phyloP scores from a whole-genome alignment of 805 yeast species.

The Myxozyma sirexii region DNA sequence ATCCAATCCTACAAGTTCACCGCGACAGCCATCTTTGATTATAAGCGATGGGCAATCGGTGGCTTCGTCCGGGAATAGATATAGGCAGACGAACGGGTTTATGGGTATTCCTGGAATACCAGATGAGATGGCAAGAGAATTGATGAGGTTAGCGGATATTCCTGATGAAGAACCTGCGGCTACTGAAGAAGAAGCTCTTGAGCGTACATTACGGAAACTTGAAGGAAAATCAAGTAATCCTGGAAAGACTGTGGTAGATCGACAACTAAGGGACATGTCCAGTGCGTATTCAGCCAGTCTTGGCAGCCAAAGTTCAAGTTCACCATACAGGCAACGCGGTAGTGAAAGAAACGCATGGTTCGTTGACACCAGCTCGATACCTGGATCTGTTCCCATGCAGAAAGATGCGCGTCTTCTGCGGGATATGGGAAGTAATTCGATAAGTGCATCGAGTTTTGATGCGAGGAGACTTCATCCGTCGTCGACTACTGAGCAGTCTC shows the following conservation, averaged over 20 bases:
- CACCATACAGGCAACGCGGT: neutral
- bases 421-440: neutral
- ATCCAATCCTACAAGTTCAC: conserved; percentile 1
- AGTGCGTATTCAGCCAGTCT: neutral
- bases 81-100: neutral
- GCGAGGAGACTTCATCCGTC: no score
- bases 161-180: conserved; percentile 74
- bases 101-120: conserved; percentile 32
- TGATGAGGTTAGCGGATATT: conserved; percentile 77
- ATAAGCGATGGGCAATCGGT: neutral
- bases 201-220: conserved; percentile 65
- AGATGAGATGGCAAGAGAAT: conserved; percentile 25
- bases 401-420: neutral
- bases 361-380: conserved; percentile 6
- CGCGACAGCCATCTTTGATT: neutral
- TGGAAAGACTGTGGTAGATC: neutral
- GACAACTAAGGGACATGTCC: neutral
- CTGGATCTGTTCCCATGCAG: conserved; percentile 16
- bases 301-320: neutral
- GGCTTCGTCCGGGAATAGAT: neutral
- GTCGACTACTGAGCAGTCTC: neutral
- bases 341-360: conserved; percentile 24
- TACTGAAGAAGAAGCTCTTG: conserved; percentile 49
- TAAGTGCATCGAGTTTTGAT: neutral
- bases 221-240: conserved; percentile 60